phyloP scores from a whole-genome alignment of 1,139 yeast genomes.

The Yamadazyma taylorii region DNA sequence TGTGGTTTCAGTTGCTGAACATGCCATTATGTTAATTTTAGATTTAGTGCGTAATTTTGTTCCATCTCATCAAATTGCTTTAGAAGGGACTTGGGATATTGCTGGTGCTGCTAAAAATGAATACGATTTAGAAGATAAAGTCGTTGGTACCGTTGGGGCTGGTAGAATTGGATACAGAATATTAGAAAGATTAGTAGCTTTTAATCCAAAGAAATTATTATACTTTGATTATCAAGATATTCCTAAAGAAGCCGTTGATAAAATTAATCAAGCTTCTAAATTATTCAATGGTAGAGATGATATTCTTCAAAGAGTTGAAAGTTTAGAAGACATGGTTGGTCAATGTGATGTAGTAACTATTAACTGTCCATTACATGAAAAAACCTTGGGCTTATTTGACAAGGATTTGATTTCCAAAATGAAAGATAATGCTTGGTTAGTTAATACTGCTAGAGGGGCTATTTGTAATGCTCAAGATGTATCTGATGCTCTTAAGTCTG shows the following conservation, averaged over 20 bases:
- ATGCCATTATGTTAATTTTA: conserved; percentile 73
- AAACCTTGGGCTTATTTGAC: conserved; percentile 66
- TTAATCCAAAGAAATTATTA: conserved; percentile 70
- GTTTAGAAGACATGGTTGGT: conserved; percentile 65
- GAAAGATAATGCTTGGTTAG: conserved; percentile 76
- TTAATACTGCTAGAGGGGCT: conserved; percentile 86
- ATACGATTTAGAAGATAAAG: conserved; percentile 75
- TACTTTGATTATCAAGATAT: conserved; percentile 78
- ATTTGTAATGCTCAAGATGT: conserved; percentile 72
- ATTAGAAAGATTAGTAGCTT: conserved; percentile 69
- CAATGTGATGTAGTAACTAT: conserved; percentile 75
- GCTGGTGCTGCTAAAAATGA: conserved; percentile 75
- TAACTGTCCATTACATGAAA: conserved; percentile 76
- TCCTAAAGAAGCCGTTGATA: conserved; percentile 55
- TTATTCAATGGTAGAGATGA: conserved; percentile 38
- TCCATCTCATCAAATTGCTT: conserved; percentile 72
- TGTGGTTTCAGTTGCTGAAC: conserved; percentile 81
- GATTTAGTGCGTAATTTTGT: conserved; percentile 74
- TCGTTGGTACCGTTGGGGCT: conserved; percentile 76
- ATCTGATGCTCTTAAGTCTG: conserved; percentile 69
- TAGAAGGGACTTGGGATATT: conserved; percentile 69
- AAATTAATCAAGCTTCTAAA: conserved; percentile 42
- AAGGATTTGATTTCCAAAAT: conserved; percentile 66
- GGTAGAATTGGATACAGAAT: conserved; percentile 83
- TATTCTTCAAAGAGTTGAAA: conserved; percentile 58